Base-by-base conservation (phyloP, 108 stramenopile genomes). In the Poteriospumella lacustris region DNA sequence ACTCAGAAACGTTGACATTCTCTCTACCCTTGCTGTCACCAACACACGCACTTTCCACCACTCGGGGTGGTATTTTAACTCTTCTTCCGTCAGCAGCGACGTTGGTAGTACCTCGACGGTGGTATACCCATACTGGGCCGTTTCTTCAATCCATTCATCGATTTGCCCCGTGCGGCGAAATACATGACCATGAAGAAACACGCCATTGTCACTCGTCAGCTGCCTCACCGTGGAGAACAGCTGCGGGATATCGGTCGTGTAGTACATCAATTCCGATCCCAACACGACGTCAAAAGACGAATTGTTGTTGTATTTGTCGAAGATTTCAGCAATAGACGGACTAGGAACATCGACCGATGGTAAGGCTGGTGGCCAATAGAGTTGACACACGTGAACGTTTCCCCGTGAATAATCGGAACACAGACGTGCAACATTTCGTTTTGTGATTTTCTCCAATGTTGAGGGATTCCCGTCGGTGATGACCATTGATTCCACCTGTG, bases 141-240 rank as follows among this genome's bases (percentile, higher is more conserved):
- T 5, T 12, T 12, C 12, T 34, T 64, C 24, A 24, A 64, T 64
- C 15, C 28, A 3, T 64, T 64, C 60, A 5, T 64, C 60, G 3
- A 12, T 24, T 64, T 64, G 60, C 36, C 60, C 60, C 9, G 9
- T 5, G 9, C 60, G 15, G 5, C 60, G 60, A 64, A 64, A 64
- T 64, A 64, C 28, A 64, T 64, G 60, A 64, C 60, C 3, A 24
- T 64, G 60, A 24, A 64, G 28, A 24, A 64, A 64, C 9, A 64
- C 3, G 36, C 60, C 60, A 9, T 52, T 52, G 19, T 52, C 47
- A 52, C 47, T 52, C 47, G 9, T 19, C 3, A 64, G 31, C 28
- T 19, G 5, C 31, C 31, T 12, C 12, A 64, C 60, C 9, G 60
- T 24, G 5, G 3, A 24, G 9, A 64, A 24, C 9, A 64, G 60